Base-by-base conservation (phyloP, 345 rosid genomes). In the Euphorbia pulcherrima region DNA sequence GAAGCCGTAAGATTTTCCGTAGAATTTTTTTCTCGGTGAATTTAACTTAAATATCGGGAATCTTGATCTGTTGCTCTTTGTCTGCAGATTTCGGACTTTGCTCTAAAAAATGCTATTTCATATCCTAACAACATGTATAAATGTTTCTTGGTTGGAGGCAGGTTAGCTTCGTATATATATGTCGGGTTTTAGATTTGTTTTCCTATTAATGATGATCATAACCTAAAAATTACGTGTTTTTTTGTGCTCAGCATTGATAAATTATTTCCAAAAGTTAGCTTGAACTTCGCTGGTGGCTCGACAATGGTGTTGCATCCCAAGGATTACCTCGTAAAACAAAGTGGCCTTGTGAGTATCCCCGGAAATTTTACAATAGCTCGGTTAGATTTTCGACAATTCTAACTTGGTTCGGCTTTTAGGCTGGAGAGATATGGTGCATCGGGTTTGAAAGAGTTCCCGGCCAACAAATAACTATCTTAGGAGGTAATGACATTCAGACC, bases 231-330 rank as follows among this genome's bases (percentile, higher is more conserved):
- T 21, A 16, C 40, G 48, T 71, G 60, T 69, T 58, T 69, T 68
- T 54, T 74, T 53, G 29, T 70, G 63, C 67, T 66, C 89, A 92
- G 97, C 51, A 79, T 87, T 18, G 58, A 73, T 40, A 79, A 76
- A 41, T 58, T 82, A 79, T 95, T 95, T 80, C 99, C 99, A 77
- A 87, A 81, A 77, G 88, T 95, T 79, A 82, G 84, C 71, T 84
- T 95, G 54, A 86, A 92, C 86, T 95, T 95, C 69, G 95, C 88
- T 68, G 97, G 91, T 39, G 89, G 89, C 30, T 87, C 97, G 65
- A 83, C 97, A 62, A 74, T 95, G 92, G 75, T 84, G 70, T 77
- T 95, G 26, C 74, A 75, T 68, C 90, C 96, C 20, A 83, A 77
- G 71, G 96, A 92, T 69, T 95, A 95, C 81, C 90, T 95, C 35